phyloP scores from a whole-genome alignment of 208 protist species.

The Vickermania ingenoplastis region DNA sequence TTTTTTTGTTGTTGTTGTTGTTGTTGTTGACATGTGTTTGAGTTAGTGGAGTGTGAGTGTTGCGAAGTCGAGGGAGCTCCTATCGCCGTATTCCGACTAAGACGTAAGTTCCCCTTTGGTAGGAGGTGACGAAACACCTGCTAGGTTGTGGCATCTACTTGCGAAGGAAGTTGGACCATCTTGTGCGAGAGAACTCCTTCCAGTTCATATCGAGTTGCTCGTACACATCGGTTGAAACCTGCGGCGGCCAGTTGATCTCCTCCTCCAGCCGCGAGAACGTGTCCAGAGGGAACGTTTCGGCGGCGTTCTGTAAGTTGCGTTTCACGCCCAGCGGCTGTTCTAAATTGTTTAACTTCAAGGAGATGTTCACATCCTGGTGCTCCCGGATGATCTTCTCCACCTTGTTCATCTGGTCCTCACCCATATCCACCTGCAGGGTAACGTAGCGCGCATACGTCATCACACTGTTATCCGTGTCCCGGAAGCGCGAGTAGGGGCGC shows the following conservation, averaged over 20 bases:
- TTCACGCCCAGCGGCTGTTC: slow-evolving; percentile 61
- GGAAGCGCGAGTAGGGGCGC: slow-evolving; percentile 74
- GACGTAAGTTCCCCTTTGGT: too few species aligned
- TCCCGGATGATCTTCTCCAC: slow-evolving; percentile 73
- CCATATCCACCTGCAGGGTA: slow-evolving; percentile 75
- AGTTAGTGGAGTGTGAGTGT: too few species aligned
- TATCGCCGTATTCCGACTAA: too few species aligned
- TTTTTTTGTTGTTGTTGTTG: too few species aligned
- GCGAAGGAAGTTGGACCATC: slow-evolving; percentile 82
- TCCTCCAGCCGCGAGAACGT: slow-evolving; percentile 79
- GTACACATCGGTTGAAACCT: slow-evolving; percentile 77
- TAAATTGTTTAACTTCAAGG: slow-evolving; percentile 59
- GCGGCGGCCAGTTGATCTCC: slow-evolving; percentile 87
- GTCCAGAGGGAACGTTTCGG: slow-evolving; percentile 71
- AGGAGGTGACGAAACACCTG: too few species aligned
- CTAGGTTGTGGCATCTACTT: too few species aligned
- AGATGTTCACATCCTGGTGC: slow-evolving; percentile 75
- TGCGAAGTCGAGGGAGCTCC: too few species aligned
- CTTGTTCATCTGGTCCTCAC: slow-evolving; percentile 71
- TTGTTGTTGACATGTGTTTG: too few species aligned
- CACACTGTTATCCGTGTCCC: slow-evolving; percentile 67
- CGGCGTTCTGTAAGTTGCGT: slow-evolving; percentile 35
- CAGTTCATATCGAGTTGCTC: slow-evolving; percentile 88
- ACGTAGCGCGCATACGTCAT: slow-evolving; percentile 81
- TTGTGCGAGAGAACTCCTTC: slow-evolving; percentile 88